Evolutionary conservation across 352 stramenopile genomes (phyloP).

Genomic region (Phytophthora macrochlamydospora): DNA sequence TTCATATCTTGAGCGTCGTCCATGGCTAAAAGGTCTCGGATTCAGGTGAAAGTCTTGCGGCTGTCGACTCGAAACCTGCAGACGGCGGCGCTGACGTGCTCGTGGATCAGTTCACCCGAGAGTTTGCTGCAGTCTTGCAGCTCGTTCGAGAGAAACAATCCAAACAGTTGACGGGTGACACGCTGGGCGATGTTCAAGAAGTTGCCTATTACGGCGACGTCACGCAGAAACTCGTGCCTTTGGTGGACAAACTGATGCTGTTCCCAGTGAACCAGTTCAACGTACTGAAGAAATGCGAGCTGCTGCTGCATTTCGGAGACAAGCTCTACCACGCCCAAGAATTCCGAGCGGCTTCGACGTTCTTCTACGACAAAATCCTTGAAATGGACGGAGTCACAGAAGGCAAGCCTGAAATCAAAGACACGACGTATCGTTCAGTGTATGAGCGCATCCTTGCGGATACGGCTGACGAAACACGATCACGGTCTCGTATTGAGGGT

Average conservation of each 20-base stretch:
- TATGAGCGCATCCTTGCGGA: conserved; percentile 17
- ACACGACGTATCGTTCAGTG: not conserved
- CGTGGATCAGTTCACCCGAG: conserved; percentile 56
- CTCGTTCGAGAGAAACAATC: conserved; percentile 41
- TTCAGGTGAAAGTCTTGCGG: conserved; percentile 3
- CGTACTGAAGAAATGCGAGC: conserved; percentile 33
- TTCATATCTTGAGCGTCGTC: not conserved
- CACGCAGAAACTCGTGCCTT: conserved; percentile 41
- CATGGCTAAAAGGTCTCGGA: conserved; percentile 4
- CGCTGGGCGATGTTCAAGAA: conserved; percentile 29
- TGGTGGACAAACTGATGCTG: conserved; percentile 42
- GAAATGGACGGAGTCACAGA: conserved; percentile 13
- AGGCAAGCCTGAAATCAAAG: not conserved
- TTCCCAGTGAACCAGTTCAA: conserved; percentile 36
- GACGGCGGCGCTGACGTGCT: conserved; percentile 30
- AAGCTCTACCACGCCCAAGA: conserved; percentile 53
- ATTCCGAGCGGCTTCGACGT: conserved; percentile 48
- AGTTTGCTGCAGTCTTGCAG: conserved; percentile 47
- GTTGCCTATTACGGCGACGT: conserved; percentile 51
- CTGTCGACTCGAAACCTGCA: conserved; percentile 1
- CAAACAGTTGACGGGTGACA: conserved; percentile 6
- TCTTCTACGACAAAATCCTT: conserved; percentile 56
- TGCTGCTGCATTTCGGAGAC: conserved; percentile 57
- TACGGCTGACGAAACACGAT: not conserved
- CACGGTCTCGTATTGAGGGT: conserved; percentile 11